phyloP scores from a whole-genome alignment of 2,329 filamentous ascomycete genomes.

The Geosmithia flava region DNA sequence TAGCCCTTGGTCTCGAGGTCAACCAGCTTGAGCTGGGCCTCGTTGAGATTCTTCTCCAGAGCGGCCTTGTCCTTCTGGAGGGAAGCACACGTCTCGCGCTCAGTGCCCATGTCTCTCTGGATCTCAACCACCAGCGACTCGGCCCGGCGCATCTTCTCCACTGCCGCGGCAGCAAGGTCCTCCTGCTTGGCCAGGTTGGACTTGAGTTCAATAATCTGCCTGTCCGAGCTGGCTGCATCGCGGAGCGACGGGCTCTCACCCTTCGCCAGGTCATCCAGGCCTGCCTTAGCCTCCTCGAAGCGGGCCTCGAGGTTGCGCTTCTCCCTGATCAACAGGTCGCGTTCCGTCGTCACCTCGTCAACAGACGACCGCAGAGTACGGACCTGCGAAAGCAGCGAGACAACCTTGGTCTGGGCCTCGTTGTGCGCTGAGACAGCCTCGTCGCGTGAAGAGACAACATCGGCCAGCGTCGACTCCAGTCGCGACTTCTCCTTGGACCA shows the following conservation, averaged over 20 bases:
- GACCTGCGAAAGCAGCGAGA: slow-evolving; percentile 81
- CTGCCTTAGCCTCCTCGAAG: slow-evolving; percentile 74
- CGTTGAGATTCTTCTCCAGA: slow-evolving; percentile 81
- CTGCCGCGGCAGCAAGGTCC: slow-evolving; percentile 79
- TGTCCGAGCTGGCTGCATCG: slow-evolving; percentile 79
- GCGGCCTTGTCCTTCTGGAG: slow-evolving; percentile 83
- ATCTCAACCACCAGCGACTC: slow-evolving; percentile 80
- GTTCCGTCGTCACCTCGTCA: slow-evolving; percentile 76
- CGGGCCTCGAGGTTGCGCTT: slow-evolving; percentile 82
- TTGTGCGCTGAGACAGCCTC: slow-evolving; percentile 90
- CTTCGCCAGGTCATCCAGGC: slow-evolving; percentile 75
- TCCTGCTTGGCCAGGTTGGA: slow-evolving; percentile 83
- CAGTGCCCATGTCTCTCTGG: slow-evolving; percentile 80
- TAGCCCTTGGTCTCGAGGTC: slow-evolving; percentile 97
- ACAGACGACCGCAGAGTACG: slow-evolving; percentile 70
- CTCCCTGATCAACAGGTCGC: slow-evolving; percentile 74
- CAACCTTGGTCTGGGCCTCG: slow-evolving; percentile 87
- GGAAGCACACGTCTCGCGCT: slow-evolving; percentile 70
- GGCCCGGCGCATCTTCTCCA: slow-evolving; percentile 93
- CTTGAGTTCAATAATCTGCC: slow-evolving; percentile 81
- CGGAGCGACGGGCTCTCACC: slow-evolving; percentile 81
- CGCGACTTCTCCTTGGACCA: slow-evolving; percentile 98
- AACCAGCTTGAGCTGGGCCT: slow-evolving; percentile 78
- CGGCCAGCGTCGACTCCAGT: slow-evolving; percentile 77
- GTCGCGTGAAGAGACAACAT: slow-evolving; percentile 82